Percentiles rank a stretch among this genome's conserved stretches.
Evolutionary conservation across 192 early-diverging fungal species (phyloP).

Genomic region (Coemansia sp.): DNA sequence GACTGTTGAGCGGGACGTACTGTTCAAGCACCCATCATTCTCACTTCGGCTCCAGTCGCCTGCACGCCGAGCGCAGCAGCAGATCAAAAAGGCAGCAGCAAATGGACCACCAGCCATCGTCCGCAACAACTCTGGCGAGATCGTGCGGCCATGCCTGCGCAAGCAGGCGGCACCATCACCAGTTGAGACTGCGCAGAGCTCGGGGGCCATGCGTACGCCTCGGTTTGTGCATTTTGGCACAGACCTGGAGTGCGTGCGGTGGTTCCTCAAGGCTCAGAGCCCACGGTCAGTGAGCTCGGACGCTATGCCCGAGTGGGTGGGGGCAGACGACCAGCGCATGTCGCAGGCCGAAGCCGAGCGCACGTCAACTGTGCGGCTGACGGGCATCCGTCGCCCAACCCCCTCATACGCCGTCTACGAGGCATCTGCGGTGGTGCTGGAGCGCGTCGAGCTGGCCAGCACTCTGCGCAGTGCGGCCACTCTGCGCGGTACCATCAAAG

Average conservation of each 20-base stretch:
- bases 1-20: neutral
- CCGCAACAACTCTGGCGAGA: constrained; percentile 51
- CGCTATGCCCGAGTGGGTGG: constrained; percentile 23
- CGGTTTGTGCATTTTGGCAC: constrained; percentile 68
- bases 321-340: constrained; percentile 15
- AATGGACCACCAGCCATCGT: constrained; percentile 25
- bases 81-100: constrained; percentile 16
- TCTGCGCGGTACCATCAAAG: constrained; percentile 66
- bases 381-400: constrained; percentile 33
- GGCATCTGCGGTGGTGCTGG: constrained; percentile 56
- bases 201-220: constrained; percentile 33
- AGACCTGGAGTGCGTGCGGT: constrained; percentile 66
- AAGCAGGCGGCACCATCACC: constrained; percentile 27
- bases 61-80: constrained; percentile 6
- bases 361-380: constrained; percentile 32
- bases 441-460: constrained; percentile 53
- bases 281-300: constrained; percentile 54
- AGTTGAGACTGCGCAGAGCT: too few species aligned
- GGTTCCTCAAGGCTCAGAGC: constrained; percentile 68
- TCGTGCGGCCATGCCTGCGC: constrained; percentile 47
- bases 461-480: constrained; percentile 46
- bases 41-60: constrained; percentile 18
- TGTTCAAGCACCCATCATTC: constrained; percentile 1
- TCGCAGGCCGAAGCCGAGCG: constrained; percentile 2
- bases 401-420: constrained; percentile 51